Percentiles rank a stretch among this genome's conserved stretches.
Conservation (phyloP, 2,329 filamentous ascomycete genomes). For the Pezicula rhizophila region DNA sequence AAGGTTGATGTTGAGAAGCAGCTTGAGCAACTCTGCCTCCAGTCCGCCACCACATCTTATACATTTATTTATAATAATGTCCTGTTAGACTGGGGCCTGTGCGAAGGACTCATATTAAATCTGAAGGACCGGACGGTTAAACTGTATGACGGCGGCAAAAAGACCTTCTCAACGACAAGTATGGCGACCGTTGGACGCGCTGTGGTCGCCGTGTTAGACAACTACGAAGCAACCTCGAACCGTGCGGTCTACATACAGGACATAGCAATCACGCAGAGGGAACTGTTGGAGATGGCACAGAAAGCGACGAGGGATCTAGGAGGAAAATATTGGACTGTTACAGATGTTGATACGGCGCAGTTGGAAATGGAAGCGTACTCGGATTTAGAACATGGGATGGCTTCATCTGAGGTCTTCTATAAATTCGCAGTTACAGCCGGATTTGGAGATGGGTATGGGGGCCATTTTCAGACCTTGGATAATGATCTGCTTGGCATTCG, state of each 20-base stretch:
- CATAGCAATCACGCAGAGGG: constrained; percentile 35
- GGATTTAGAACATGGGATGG: not conserved
- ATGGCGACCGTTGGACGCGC: constrained; percentile 38
- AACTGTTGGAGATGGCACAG: constrained; percentile 25
- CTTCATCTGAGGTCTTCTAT: not conserved
- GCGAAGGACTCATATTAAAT: constrained; percentile 36
- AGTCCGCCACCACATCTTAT: constrained; percentile 42
- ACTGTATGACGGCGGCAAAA: constrained; percentile 43
- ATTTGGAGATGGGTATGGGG: not conserved
- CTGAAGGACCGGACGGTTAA: constrained; percentile 31
- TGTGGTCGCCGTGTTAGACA: constrained; percentile 38
- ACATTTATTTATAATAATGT: constrained; percentile 43
- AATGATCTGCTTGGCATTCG: not conserved
- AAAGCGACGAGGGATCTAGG: constrained; percentile 15
- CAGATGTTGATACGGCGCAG: not conserved
- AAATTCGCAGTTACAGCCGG: not conserved
- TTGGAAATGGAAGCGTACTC: not conserved
- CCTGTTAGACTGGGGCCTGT: constrained; percentile 51
- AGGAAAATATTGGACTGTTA: constrained; percentile 13
- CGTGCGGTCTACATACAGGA: constrained; percentile 37
- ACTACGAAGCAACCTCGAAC: constrained; percentile 46
- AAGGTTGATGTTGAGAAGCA: constrained; percentile 39
- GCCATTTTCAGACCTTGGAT: not conserved
- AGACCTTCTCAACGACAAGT: constrained; percentile 38
- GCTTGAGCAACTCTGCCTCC: constrained; percentile 32